Evolutionary conservation across 805 yeast species (phyloP).

Genomic region (Metschnikowia dekortorum): DNA sequence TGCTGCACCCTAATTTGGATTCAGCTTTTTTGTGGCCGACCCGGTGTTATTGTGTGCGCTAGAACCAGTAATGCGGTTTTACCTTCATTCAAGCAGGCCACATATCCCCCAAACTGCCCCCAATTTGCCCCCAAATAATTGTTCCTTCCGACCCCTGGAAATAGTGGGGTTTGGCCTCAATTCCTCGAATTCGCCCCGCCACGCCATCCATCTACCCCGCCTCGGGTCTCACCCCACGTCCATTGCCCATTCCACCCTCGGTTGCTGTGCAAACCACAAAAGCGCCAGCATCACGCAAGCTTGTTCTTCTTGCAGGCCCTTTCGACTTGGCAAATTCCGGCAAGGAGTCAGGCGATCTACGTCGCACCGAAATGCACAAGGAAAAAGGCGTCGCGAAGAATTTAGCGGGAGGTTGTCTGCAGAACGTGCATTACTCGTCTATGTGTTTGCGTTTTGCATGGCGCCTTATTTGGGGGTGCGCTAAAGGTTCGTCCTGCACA

Average conservation of each 20-base stretch:
- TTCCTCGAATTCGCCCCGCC: no score
- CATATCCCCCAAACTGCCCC: neutral
- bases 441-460: constrained; percentile 3
- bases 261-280: no score
- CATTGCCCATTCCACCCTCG: no score
- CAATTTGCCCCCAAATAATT: no score
- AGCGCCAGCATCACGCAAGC: no score
- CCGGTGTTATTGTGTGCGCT: neutral
- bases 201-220: no score
- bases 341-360: neutral
- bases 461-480: constrained; percentile 1
- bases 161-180: no score
- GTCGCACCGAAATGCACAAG: neutral
- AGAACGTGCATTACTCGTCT: constrained; percentile 1
- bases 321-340: neutral
- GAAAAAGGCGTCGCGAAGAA: neutral
- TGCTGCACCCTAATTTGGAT: neutral
- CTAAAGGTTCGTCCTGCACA: neutral
- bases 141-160: no score
- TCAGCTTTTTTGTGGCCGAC: neutral
- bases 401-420: neutral
- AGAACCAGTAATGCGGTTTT: neutral
- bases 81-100: neutral
- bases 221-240: no score
- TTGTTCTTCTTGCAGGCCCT: neutral